phyloP scores from a whole-genome alignment of 352 stramenopile species.

The Phytophthora brassicae region DNA sequence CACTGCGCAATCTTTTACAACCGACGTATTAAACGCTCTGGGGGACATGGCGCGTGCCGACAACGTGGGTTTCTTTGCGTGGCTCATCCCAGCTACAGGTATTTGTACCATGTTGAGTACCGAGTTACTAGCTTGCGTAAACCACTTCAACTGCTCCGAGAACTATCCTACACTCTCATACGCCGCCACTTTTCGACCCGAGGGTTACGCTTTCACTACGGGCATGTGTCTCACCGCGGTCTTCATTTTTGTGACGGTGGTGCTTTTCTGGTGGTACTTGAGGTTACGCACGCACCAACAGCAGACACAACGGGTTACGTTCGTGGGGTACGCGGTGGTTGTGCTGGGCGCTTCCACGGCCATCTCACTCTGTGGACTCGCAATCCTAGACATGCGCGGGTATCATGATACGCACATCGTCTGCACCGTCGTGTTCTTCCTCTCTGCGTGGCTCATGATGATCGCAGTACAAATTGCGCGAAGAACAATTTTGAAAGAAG shows the following conservation, averaged over 20 bases:
- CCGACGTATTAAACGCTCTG: conserved; percentile 13
- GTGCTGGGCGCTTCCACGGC: conserved; percentile 33
- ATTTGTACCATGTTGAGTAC: conserved; percentile 76
- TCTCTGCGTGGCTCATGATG: conserved; percentile 69
- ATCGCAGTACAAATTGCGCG: conserved; percentile 54
- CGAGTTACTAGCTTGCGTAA: conserved; percentile 62
- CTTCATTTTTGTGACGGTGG: conserved; percentile 59
- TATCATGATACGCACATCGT: conserved; percentile 72
- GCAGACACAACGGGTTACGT: background rate
- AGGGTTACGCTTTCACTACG: conserved; percentile 64
- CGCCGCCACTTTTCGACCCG: conserved; percentile 74
- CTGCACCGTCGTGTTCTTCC: conserved; percentile 80
- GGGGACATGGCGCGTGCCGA: conserved; percentile 36
- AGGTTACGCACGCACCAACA: conserved; percentile 32
- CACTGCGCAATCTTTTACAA: background rate
- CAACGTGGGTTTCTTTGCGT: conserved; percentile 67
- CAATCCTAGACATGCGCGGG: conserved; percentile 75
- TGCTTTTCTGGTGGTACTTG: conserved; percentile 77
- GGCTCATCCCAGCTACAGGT: conserved; percentile 71
- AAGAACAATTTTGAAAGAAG: conserved; percentile 40
- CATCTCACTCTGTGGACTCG: conserved; percentile 62
- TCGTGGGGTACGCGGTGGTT: conserved; percentile 29
- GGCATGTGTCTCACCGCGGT: conserved; percentile 82
- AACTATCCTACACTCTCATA: conserved; percentile 86
- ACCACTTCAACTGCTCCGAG: conserved; percentile 74